These are phyloP conservation scores for Fusarium newnesense DNA, from an alignment of 2,329 filamentous ascomycete genomes.

Conservation along the genomic window DNA sequence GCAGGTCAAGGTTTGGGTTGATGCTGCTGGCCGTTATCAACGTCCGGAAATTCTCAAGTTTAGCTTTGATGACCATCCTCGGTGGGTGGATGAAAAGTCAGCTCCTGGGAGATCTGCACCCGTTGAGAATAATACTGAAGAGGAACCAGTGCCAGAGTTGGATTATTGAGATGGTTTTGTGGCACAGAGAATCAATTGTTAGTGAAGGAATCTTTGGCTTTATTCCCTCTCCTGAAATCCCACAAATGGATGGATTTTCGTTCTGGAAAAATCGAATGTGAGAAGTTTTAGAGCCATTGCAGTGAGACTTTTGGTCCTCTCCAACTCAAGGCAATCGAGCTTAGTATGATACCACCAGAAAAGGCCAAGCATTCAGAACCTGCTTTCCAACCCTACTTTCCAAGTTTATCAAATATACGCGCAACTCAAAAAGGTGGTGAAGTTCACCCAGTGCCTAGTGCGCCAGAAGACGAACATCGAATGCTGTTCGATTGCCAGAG, in stretches of 20 bases:
- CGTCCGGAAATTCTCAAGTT: neutral
- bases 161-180: accelerated
- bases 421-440: accelerated
- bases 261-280: neutral
- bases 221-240: no score
- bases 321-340: neutral
- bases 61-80: neutral
- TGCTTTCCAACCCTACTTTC: no score
- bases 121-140: accelerated
- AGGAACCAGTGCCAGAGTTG: accelerated
- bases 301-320: neutral
- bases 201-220: no score
- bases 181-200: no score
- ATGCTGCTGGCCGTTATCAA: neutral
- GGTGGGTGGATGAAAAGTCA: neutral
- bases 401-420: neutral
- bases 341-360: neutral
- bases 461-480: accelerated
- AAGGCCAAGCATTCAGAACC: no score
- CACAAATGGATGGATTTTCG: no score
- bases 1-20: neutral
- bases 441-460: accelerated
- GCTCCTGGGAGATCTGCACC: accelerated
- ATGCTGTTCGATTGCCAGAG: neutral
- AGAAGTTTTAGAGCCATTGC: neutral